Base-by-base conservation (phyloP, 1,139 yeast genomes). In the Taphrina flavorubra region DNA sequence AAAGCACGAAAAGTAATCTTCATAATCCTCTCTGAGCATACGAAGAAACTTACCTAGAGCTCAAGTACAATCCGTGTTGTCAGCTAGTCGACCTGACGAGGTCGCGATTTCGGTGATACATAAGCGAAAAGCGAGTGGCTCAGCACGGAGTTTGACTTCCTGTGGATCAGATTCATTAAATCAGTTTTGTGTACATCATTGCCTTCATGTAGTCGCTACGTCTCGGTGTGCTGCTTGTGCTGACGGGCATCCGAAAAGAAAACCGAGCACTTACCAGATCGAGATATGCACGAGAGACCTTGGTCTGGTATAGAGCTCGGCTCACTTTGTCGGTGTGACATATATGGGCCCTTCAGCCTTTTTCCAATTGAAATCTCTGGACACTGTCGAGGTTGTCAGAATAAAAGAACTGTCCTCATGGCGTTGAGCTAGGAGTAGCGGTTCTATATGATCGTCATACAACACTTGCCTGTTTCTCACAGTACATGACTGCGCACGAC, bases 161-260 rank as follows among this genome's bases (percentile, higher is more conserved):
- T 58, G 62, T 46, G 53, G 62, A 58, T 58, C 62, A 58, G 62
- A 58, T 58, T 58, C 62, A 58, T 58, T 58, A 58, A 58, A 58
- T 58, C 62, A 58, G 62, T 58, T 58, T 58, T 42, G 62, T 58
- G 62, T 58, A 58, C 62, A 58, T 58, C 62, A 58, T 58, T 31
- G 62, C 62, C 62, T 37, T 53, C 18, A 20, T 34, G 34, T 34
- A 25, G 4, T 25, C 31, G 31, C 31, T 25, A 4, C 31, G 31
- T 25, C 31, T 25, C 31, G 31, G 31, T 25, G 31, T 46, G 18
- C 14, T 6, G 31, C 25, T 5, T 20, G 20, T 16, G 18, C 13
- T 46, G 18, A 10, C 31, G 3, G 11, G n/a, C 6, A 11, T 2
- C 51, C 6, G n/a, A 8, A 8, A 16, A 44, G 47, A 14, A 2